A percentile compares a stretch with the other conserved stretches of the same genome.
Evolutionary conservation across 2,329 filamentous ascomycete species (phyloP).

Genomic region (Fusarium coffeatum): DNA sequence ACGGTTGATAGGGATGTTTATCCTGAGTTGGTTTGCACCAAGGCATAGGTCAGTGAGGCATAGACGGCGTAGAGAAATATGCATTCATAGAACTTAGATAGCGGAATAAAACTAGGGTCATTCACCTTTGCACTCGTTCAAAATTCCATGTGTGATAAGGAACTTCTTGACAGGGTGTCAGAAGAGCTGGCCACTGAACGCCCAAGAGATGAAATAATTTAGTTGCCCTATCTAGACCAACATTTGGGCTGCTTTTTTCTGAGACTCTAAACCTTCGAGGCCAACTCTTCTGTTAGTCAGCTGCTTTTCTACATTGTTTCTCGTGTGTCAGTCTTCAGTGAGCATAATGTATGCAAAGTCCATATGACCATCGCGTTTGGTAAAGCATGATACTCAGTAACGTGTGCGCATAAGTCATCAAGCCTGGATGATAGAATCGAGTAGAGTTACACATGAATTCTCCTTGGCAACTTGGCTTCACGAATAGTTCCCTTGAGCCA

Average conservation of each 20-base stretch:
- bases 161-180: not conserved
- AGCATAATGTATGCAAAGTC: not conserved
- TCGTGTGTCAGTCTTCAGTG: not conserved
- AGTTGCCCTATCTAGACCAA: not conserved
- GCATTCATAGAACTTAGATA: not conserved
- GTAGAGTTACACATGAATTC: not conserved
- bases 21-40: slow-evolving; percentile 31
- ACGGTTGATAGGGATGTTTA: slow-evolving; percentile 40
- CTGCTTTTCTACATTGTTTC: not conserved
- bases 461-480: not conserved
- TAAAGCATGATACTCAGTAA: not conserved
- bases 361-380: not conserved
- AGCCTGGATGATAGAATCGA: not conserved
- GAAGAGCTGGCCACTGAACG: not conserved
- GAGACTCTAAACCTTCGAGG: not conserved
- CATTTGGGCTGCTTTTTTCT: not conserved
- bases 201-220: not conserved
- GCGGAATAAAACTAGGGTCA: not conserved
- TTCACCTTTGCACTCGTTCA: not conserved
- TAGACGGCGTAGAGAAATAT: not conserved
- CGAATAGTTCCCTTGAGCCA: not conserved
- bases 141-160: not conserved
- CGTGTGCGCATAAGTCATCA: not conserved
- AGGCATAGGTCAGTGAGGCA: not conserved
- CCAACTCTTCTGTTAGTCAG: not conserved